These are phyloP conservation scores for Cercospora sp. DNA, from an alignment of 2,329 filamentous ascomycete genomes.

Conservation along the genomic window DNA sequence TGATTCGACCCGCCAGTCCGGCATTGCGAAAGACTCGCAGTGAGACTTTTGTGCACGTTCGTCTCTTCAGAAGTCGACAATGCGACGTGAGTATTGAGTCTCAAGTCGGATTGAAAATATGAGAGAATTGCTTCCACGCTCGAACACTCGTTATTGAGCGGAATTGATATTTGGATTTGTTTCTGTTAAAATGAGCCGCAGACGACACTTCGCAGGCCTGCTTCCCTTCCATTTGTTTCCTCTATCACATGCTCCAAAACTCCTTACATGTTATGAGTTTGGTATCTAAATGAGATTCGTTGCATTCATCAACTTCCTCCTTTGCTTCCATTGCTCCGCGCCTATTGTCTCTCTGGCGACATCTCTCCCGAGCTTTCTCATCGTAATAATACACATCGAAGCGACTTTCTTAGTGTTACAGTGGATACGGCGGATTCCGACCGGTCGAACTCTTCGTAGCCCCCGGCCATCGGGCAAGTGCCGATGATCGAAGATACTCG, in stretches of 20 bases:
- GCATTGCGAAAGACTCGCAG: neutral
- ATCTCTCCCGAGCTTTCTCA: neutral
- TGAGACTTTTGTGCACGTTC: neutral
- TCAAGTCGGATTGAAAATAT: no score
- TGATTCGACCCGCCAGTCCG: neutral
- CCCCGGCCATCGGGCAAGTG: neutral
- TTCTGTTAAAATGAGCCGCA: neutral
- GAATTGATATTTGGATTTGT: neutral
- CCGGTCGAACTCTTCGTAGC: neutral
- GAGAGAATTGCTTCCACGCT: neutral
- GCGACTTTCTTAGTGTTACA: neutral
- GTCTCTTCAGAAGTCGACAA: neutral
- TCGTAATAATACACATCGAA: neutral
- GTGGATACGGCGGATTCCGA: neutral
- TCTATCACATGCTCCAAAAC: neutral
- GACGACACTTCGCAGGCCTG: neutral
- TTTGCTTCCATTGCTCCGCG: neutral
- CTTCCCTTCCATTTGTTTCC: neutral
- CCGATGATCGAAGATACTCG: neutral
- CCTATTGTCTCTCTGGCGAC: neutral
- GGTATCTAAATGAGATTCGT: conserved; percentile 23
- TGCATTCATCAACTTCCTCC: neutral
- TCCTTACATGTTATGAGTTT: conserved; percentile 5
- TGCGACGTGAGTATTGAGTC: neutral
- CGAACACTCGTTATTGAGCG: neutral